Conservation (phyloP, 139 green algal species). For the Coelastrella sp. region DNA sequence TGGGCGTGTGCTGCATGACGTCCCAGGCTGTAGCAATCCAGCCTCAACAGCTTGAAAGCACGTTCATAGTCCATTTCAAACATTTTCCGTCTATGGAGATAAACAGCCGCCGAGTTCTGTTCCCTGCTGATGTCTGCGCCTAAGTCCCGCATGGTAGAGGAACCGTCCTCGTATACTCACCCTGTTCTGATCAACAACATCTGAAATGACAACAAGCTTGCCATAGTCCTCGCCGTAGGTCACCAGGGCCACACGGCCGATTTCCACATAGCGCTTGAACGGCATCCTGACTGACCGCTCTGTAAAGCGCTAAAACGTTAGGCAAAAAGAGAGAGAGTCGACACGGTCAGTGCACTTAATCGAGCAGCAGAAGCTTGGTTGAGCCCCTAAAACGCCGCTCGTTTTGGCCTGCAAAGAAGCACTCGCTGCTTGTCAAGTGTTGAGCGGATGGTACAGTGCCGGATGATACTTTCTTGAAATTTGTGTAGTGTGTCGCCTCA, state of each 20-base stretch:
- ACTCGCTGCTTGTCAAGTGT: no score
- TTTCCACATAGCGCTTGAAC: constrained; percentile 93
- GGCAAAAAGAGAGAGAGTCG: constrained; percentile 9
- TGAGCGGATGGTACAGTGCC: no score
- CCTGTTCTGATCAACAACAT: constrained; percentile 95
- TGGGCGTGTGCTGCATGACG: no score
- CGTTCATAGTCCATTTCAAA: not conserved
- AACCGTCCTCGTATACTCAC: constrained; percentile 60
- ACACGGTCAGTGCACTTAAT: not conserved
- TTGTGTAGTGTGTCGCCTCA: no score
- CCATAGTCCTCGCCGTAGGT: constrained; percentile 90
- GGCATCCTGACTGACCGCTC: constrained; percentile 74
- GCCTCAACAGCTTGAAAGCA: not conserved
- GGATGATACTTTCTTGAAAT: no score
- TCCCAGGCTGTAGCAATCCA: no score
- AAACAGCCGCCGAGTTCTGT: constrained; percentile 35
- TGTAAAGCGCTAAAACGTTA: not conserved
- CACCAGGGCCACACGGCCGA: constrained; percentile 95
- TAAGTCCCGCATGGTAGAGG: not conserved
- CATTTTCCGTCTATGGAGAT: not conserved
- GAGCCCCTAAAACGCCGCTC: not conserved
- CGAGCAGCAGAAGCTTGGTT: not conserved
- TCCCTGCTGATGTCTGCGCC: constrained; percentile 8
- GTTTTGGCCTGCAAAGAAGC: no score
- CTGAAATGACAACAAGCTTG: constrained; percentile 88